phyloP scores from a whole-genome alignment of 805 yeast species.

The Metschnikowia hibisci region DNA sequence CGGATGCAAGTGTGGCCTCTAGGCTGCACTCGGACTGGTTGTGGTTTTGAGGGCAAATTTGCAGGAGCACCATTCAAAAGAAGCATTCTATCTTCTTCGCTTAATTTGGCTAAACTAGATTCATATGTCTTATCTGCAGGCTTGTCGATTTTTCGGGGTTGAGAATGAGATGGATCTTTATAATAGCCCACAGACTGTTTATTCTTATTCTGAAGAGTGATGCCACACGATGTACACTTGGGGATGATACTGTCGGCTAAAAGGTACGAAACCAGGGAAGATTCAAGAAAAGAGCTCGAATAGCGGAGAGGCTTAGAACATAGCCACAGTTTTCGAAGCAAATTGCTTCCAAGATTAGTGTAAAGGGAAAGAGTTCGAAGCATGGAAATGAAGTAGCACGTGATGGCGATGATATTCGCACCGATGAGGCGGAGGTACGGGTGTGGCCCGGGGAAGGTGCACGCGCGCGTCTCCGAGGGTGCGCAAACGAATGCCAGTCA shows the following conservation, averaged over 20 bases:
- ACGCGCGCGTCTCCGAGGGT: neutral
- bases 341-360: neutral
- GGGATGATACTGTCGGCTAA: slow-evolving; percentile 15
- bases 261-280: slow-evolving; percentile 12
- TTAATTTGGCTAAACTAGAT: slow-evolving; percentile 16
- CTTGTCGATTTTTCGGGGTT: neutral
- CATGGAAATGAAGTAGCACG: slow-evolving; percentile 1
- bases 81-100: slow-evolving; percentile 26
- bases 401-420: slow-evolving; percentile 2
- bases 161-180: slow-evolving; percentile 10
- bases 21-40: neutral
- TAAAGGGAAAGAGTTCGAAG: neutral
- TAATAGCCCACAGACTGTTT: slow-evolving; percentile 43
- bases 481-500: slow-evolving; percentile 2
- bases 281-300: neutral
- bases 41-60: neutral
- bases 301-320: neutral
- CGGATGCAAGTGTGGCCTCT: slow-evolving; percentile 44
- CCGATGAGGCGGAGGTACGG: slow-evolving; percentile 7
- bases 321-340: neutral
- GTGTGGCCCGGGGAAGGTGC: slow-evolving; percentile 4
- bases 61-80: slow-evolving; percentile 20
- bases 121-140: slow-evolving; percentile 23
- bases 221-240: slow-evolving; percentile 57
- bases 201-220: slow-evolving; percentile 42